phyloP scores from a whole-genome alignment of 176 grass and related monocot species.

The Bothriochloa decipiens region DNA sequence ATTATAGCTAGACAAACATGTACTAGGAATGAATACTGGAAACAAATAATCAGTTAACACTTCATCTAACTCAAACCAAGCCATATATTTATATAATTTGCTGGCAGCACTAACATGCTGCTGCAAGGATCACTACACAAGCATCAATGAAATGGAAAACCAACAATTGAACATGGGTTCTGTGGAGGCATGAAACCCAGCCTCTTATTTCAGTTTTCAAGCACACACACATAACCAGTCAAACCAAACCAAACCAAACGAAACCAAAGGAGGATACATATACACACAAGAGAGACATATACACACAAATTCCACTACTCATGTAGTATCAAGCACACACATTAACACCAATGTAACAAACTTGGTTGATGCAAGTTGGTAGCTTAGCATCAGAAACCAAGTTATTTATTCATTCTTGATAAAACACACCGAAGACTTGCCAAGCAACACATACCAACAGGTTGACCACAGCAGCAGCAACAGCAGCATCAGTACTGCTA shows the following conservation, averaged over 20 bases:
- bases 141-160: neutral
- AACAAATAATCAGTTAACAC: neutral
- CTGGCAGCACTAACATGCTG: neutral
- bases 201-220: conserved; percentile 5
- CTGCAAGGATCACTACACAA: neutral
- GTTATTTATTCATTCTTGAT: too few relatives aligned
- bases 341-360: too few relatives aligned
- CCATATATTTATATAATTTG: neutral
- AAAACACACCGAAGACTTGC: too few relatives aligned
- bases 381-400: too few relatives aligned
- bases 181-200: neutral
- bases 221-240: neutral
- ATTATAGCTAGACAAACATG: too few relatives aligned
- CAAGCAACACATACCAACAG: too few relatives aligned
- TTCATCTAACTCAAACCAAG: neutral
- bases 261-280: too few relatives aligned
- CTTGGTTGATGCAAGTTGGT: too few relatives aligned
- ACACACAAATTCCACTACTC: neutral
- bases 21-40: too few relatives aligned
- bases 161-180: neutral
- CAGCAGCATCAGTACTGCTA: too few relatives aligned
- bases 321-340: neutral
- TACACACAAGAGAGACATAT: neutral
- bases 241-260: neutral
- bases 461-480: neutral